Evolutionary conservation across 352 stramenopile genomes (phyloP), one percentile per base, ranked within the genome.

Genomic region (Globisporangium alternatum): DNA sequence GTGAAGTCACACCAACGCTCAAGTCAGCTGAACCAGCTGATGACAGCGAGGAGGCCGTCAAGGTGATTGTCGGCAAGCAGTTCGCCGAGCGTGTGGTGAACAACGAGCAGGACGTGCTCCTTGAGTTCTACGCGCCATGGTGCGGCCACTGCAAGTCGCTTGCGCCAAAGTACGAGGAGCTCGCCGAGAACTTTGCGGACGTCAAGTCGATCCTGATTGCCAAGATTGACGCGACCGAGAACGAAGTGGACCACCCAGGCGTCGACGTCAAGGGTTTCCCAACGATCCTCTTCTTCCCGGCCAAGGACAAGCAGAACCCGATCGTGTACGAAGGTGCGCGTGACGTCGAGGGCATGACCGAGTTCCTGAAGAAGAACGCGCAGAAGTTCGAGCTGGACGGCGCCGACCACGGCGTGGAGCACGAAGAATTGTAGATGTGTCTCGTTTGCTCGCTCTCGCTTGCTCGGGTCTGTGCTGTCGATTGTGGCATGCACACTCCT

Each of bases 141-240:
- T 91, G 83, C 76, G 82, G 82, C 35, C 76, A 89, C 72, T 96
- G 81, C 72, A 96, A 81, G 81, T 68, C 81, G n/a, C 81, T 98
- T 21, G 89, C 86, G 10, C 92, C 92, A 51, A 91, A 90, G 73
- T 97, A 95, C 74, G 89, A 97, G 66, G 89, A 97, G 74, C 77
- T 97, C 57, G 91, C 86, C 25, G 86, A 95, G 72, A 84, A 80
- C 54, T 97, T 97, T 64, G 80, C 85, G 2, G 81, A 96, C 58
- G 89, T 97, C 35, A 86, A 97, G 65, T 93, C 82, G 67, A 89
- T 98, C 47, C 63, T 98, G 45, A 97, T 98, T 69, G 94, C 86
- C 66, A 98, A 98, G 90, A 98, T 98, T 73, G 96, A 98, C 71
- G 82, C 92, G 39, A 98, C 93, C 3, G 91, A 91, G 57, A 98